A percentile compares a stretch with the other conserved stretches of the same genome.
These are phyloP conservation scores for Hippophae rhamnoides DNA, from an alignment of 306 rosid species.

Conservation along the genomic window DNA sequence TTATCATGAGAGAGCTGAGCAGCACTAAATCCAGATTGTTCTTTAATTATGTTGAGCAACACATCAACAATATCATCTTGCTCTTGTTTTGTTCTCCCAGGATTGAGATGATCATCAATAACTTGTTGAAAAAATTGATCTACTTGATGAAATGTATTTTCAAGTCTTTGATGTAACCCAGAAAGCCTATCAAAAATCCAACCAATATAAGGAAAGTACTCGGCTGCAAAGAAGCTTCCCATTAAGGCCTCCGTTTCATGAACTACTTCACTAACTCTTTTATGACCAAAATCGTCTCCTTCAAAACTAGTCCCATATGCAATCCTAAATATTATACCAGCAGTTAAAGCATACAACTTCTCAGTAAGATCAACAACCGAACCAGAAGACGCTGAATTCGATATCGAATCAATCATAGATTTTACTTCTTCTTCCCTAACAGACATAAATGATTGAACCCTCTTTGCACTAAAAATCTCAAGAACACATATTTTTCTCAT, in stretches of 20 bases:
- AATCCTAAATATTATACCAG: slow-evolving; percentile 24
- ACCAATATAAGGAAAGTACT: slow-evolving; percentile 31
- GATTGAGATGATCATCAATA: slow-evolving; percentile 20
- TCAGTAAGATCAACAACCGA: slow-evolving; percentile 18
- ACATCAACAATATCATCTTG: slow-evolving; percentile 24
- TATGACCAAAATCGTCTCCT: slow-evolving; percentile 9
- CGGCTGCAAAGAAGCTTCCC: slow-evolving; percentile 24
- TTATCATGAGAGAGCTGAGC: slow-evolving; percentile 9
- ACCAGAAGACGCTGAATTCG: background rate
- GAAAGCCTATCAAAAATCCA: slow-evolving; percentile 40
- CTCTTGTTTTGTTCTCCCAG: slow-evolving; percentile 1
- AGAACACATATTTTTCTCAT: slow-evolving; percentile 27
- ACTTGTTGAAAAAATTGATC: slow-evolving; percentile 34
- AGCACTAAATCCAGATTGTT: slow-evolving; percentile 1
- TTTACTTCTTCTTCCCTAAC: slow-evolving; percentile 16
- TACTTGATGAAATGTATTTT: slow-evolving; percentile 20
- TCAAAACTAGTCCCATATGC: slow-evolving; percentile 35
- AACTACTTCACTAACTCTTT: slow-evolving; percentile 27
- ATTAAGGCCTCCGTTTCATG: slow-evolving; percentile 25
- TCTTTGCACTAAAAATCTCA: slow-evolving; percentile 28
- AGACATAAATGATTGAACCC: slow-evolving; percentile 14
- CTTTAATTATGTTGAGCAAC: slow-evolving; percentile 6
- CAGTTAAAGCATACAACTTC: slow-evolving; percentile 23
- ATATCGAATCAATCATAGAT: slow-evolving; percentile 9
- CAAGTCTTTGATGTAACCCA: slow-evolving; percentile 22